Conservation (phyloP, 345 rosid species). For the Pugionium dolabratum region DNA sequence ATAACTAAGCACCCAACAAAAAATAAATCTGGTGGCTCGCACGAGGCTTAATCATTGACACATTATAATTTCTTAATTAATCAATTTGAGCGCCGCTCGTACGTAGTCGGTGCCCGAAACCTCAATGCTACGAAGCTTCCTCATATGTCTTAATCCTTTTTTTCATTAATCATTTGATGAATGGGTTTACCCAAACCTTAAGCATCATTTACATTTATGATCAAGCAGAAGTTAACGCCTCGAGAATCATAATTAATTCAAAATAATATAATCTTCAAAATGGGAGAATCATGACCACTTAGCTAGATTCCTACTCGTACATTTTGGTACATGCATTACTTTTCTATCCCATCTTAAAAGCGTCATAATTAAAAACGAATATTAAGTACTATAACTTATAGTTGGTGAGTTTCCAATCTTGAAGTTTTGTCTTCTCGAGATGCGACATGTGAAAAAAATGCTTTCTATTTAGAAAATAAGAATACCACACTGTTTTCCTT, state of each 20-base stretch:
- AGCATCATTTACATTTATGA: too few relatives aligned
- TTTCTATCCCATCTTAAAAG: slow-evolving; percentile 7
- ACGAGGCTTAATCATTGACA: too few relatives aligned
- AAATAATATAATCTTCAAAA: neutral
- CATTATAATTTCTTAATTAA: neutral
- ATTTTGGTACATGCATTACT: slow-evolving; percentile 38
- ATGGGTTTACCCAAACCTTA: neutral
- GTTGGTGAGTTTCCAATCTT: slow-evolving; percentile 15
- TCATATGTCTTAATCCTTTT: slow-evolving; percentile 5
- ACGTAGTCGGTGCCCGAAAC: slow-evolving; percentile 54
- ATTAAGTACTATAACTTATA: slow-evolving; percentile 11
- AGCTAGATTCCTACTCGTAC: slow-evolving; percentile 32
- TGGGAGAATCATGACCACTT: slow-evolving; percentile 21
- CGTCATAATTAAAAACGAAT: slow-evolving; percentile 23
- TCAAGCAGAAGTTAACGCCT: too few relatives aligned
- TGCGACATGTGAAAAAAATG: too few relatives aligned
- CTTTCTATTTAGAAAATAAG: too few relatives aligned
- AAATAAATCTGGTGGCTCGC: too few relatives aligned
- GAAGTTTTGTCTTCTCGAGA: slow-evolving; percentile 13
- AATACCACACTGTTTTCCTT: too few relatives aligned
- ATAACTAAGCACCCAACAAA: too few relatives aligned
- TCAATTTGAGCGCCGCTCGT: slow-evolving; percentile 33
- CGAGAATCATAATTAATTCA: neutral
- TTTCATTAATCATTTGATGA: slow-evolving; percentile 36
- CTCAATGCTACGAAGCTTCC: slow-evolving; percentile 46